A percentile compares a stretch with the other conserved stretches of the same genome.
Conservation (phyloP, 352 stramenopile species). For the Phytophthora crassamura region DNA sequence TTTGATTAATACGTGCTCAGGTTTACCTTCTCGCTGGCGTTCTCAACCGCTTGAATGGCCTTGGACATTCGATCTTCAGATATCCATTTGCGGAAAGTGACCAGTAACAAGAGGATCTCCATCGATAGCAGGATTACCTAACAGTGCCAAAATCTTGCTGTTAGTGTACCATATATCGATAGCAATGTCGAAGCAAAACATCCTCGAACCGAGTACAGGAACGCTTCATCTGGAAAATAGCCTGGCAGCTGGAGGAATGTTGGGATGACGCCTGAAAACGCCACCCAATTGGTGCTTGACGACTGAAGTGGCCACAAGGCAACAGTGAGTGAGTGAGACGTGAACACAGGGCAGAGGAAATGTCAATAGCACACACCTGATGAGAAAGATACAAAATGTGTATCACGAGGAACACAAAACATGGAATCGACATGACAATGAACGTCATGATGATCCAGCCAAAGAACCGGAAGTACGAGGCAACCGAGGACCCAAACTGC, state of each 20-base stretch:
- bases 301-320: neutral
- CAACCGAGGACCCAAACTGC: constrained; percentile 81
- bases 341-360: neutral
- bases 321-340: neutral
- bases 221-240: constrained; percentile 58
- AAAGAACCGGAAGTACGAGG: constrained; percentile 84
- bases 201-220: constrained; percentile 60
- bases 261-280: constrained; percentile 56
- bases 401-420: constrained; percentile 56
- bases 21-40: constrained; percentile 48
- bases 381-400: constrained; percentile 48
- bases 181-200: neutral
- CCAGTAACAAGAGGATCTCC: constrained; percentile 57
- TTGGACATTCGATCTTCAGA: constrained; percentile 72
- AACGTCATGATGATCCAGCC: constrained; percentile 84
- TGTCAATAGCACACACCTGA: constrained; percentile 16
- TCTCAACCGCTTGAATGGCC: constrained; percentile 56
- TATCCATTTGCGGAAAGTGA: constrained; percentile 78
- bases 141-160: neutral
- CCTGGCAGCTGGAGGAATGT: constrained; percentile 66
- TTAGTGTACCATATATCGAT: neutral
- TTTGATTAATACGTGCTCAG: neutral
- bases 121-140: constrained; percentile 58
- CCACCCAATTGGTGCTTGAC: constrained; percentile 37
- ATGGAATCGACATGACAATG: constrained; percentile 57